Percentiles rank a stretch among this genome's conserved stretches.
These are phyloP conservation scores for Rhododendron molle DNA, from an alignment of 148 eudicot genomes.

Conservation along the genomic window DNA sequence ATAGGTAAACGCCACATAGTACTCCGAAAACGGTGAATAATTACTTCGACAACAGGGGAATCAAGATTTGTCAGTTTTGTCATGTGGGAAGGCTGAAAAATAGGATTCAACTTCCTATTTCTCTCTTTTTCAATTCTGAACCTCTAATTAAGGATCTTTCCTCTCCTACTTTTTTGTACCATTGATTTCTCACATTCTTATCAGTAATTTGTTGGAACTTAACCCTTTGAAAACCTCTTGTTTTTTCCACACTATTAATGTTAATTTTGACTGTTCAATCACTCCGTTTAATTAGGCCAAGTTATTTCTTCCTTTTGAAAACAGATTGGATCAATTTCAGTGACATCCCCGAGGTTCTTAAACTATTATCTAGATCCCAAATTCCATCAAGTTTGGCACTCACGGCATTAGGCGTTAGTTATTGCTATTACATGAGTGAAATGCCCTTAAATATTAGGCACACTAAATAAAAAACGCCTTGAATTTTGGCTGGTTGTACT, in stretches of 20 bases:
- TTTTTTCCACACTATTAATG: neutral
- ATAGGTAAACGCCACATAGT: neutral
- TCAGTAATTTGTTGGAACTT: neutral
- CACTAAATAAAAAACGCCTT: neutral
- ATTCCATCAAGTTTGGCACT: neutral
- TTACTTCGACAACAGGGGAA: neutral
- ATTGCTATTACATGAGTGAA: neutral
- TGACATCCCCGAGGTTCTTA: neutral
- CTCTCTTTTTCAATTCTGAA: neutral
- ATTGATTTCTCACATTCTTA: neutral
- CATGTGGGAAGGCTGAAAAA: slow-evolving; percentile 28
- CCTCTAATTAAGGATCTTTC: neutral
- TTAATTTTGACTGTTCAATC: neutral
- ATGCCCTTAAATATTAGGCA: neutral
- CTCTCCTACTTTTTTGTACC: neutral
- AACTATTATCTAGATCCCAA: neutral
- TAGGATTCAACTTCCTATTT: slow-evolving; percentile 20
- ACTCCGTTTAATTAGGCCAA: neutral
- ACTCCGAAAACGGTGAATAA: too few species aligned
- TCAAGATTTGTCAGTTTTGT: slow-evolving; percentile 18
- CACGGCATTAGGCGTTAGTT: too few species aligned
- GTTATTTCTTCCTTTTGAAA: neutral
- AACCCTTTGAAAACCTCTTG: neutral
- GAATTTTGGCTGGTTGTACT: neutral
- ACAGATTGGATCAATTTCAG: neutral